Evolutionary conservation across 345 rosid species (phyloP).

Genomic region (Salix viminalis): DNA sequence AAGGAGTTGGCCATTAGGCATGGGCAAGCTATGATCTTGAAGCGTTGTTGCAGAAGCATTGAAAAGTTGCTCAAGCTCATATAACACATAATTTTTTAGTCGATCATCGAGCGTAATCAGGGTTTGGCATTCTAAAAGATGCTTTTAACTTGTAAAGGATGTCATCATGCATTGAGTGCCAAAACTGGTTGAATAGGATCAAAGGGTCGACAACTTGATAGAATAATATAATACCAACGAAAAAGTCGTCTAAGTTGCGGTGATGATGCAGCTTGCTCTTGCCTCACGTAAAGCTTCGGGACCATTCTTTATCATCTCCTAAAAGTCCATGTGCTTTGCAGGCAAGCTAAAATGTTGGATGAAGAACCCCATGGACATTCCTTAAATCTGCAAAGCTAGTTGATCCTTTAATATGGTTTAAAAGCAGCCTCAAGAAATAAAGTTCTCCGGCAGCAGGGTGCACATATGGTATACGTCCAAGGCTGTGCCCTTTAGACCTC

Average conservation of each 20-base stretch:
- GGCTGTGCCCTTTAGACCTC: not conserved
- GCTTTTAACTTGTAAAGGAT: not conserved
- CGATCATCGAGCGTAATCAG: not conserved
- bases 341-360: not conserved
- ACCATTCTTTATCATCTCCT: not conserved
- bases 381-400: not conserved
- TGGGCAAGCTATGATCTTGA: not conserved
- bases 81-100: not conserved
- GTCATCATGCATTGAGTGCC: not conserved
- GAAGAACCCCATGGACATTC: not conserved
- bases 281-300: not conserved
- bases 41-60: not conserved
- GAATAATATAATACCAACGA: not conserved
- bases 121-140: not conserved
- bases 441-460: not conserved
- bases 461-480: not conserved
- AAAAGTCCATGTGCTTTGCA: not conserved
- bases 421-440: not conserved
- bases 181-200: not conserved
- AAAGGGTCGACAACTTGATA: not conserved
- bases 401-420: not conserved
- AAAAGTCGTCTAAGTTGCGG: not conserved
- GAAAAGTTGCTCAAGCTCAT: not conserved
- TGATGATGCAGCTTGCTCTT: not conserved
- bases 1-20: not conserved